Conservation (phyloP, 75 land plant species). For the Adiantum capillusveneris region DNA sequence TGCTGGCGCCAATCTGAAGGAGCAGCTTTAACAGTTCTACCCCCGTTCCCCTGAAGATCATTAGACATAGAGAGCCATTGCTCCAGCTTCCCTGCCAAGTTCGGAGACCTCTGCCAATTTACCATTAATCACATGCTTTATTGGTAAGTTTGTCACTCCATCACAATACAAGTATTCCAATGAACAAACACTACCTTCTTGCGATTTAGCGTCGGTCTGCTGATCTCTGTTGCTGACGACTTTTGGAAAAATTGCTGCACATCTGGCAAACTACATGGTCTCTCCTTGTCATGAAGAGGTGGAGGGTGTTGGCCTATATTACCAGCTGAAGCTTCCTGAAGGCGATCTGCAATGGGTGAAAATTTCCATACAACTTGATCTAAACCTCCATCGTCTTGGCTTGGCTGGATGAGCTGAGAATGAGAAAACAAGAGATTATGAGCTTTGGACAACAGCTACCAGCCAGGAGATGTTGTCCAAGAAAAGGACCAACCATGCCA, state of each 20-base stretch:
- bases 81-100: slow-evolving; percentile 32
- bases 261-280: neutral
- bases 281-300: neutral
- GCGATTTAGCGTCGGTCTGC: neutral
- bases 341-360: slow-evolving; percentile 66
- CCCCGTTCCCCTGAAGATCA: neutral
- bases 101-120: slow-evolving; percentile 30
- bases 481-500: slow-evolving; percentile 37
- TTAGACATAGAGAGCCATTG: slow-evolving; percentile 33
- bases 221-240: neutral
- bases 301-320: neutral
- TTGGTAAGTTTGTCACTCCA: too few relatives aligned
- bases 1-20: slow-evolving; percentile 4
- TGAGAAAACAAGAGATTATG: neutral
- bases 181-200: neutral
- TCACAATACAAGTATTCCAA: too few relatives aligned
- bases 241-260: neutral
- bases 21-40: neutral
- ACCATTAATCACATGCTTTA: neutral
- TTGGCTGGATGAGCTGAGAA: slow-evolving; percentile 55
- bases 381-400: slow-evolving; percentile 66
- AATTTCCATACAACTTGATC: slow-evolving; percentile 69
- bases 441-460: neutral
- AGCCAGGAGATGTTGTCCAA: neutral
- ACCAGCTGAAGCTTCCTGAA: slow-evolving; percentile 17